Conservation (phyloP, 257 asterid species). For the Solanum bulbocastanum region DNA sequence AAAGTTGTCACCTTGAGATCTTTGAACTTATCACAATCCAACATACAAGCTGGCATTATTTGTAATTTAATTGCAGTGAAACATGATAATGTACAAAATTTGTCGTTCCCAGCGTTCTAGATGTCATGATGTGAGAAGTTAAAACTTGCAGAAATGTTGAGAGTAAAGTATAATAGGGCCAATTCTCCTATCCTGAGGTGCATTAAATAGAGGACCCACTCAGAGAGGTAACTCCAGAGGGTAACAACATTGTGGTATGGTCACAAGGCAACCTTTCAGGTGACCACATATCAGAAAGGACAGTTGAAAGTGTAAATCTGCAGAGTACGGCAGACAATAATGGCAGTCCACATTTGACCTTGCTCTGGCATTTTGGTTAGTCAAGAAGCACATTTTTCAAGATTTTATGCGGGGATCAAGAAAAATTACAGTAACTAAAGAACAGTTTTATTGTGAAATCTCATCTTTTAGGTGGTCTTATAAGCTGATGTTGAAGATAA, state of each 20-base stretch:
- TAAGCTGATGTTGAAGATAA: not conserved
- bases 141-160: not conserved
- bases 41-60: not conserved
- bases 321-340: not conserved
- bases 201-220: not conserved
- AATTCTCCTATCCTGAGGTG: not conserved
- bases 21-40: not conserved
- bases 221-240: conserved; percentile 1
- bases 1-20: not conserved
- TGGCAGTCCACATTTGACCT: not conserved
- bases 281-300: not conserved
- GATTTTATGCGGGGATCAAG: not conserved
- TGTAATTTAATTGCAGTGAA: not conserved
- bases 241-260: not conserved
- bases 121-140: not conserved
- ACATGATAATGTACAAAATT: not conserved
- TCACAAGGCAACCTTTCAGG: not conserved
- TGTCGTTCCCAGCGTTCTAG: not conserved
- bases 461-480: not conserved
- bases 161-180: not conserved
- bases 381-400: not conserved
- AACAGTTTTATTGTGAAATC: not conserved
- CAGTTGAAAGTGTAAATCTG: not conserved
- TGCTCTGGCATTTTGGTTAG: not conserved
- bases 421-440: not conserved